phyloP scores from a whole-genome alignment of 805 yeast species.

The Metschnikowia noctiluminum region DNA sequence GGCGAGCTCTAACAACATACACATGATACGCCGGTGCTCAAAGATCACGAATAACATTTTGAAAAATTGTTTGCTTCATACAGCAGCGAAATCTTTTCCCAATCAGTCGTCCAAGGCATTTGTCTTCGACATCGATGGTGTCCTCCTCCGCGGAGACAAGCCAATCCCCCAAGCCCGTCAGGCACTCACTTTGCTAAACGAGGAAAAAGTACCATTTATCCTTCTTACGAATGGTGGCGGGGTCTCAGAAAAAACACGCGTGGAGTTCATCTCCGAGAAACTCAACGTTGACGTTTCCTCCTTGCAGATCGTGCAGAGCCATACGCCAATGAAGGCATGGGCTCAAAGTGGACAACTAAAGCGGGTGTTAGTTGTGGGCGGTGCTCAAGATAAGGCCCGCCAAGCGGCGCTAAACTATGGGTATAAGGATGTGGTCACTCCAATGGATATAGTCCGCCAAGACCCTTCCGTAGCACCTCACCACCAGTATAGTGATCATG shows the following conservation, averaged over 20 bases:
- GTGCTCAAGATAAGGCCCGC: slow-evolving; percentile 65
- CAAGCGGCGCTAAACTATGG: slow-evolving; percentile 76
- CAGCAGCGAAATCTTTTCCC: background rate
- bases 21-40: background rate
- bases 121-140: slow-evolving; percentile 76
- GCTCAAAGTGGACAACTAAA: slow-evolving; percentile 43
- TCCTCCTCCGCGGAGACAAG: slow-evolving; percentile 66
- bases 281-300: slow-evolving; percentile 48
- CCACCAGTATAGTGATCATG: slow-evolving; percentile 48
- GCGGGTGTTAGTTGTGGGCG: slow-evolving; percentile 83
- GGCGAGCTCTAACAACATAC: background rate
- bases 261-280: slow-evolving; percentile 45
- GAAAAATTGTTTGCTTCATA: background rate
- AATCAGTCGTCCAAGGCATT: slow-evolving; percentile 23
- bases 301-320: slow-evolving; percentile 76
- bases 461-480: slow-evolving; percentile 67
- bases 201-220: slow-evolving; percentile 67
- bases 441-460: slow-evolving; percentile 64
- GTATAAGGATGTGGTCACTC: slow-evolving; percentile 67
- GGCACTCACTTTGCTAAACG: slow-evolving; percentile 54
- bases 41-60: background rate
- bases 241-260: slow-evolving; percentile 58
- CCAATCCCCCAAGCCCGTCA: slow-evolving; percentile 64
- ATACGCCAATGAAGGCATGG: slow-evolving; percentile 75
- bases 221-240: slow-evolving; percentile 93